These are phyloP conservation scores for Suillus decipiens DNA, from an alignment of 768 basidiomycete species.

Conservation along the genomic window DNA sequence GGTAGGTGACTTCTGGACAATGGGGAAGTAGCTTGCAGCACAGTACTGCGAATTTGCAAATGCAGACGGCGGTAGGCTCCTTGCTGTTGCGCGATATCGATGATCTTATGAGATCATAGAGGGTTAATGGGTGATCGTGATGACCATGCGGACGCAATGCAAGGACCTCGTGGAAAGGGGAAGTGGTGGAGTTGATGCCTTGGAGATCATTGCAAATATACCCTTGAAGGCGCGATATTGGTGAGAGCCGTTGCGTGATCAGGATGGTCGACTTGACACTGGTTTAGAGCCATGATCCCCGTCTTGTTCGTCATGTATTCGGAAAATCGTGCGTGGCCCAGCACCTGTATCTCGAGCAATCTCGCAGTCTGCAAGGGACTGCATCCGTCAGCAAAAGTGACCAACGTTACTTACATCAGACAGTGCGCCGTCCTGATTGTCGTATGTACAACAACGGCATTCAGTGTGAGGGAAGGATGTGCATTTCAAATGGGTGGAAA, in stretches of 20 bases:
- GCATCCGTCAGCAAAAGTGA: not conserved
- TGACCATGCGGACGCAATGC: too few species aligned
- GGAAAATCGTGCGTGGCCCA: not conserved
- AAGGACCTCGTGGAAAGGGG: not conserved
- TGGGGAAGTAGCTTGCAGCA: too few species aligned
- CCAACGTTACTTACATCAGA: not conserved
- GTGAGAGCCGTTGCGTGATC: not conserved
- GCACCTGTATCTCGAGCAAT: not conserved
- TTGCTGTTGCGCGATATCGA: too few species aligned
- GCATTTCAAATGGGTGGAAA: not conserved
- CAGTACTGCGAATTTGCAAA: too few species aligned
- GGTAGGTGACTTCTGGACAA: too few species aligned
- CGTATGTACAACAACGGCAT: not conserved
- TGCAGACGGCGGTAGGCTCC: too few species aligned
- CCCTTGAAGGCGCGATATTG: not conserved
- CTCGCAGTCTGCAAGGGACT: not conserved
- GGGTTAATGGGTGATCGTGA: too few species aligned
- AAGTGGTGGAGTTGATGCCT: not conserved
- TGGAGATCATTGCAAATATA: not conserved
- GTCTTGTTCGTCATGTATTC: not conserved
- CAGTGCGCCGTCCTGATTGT: not conserved
- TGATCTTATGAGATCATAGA: too few species aligned
- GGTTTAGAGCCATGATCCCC: not conserved
- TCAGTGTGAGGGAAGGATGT: not conserved
- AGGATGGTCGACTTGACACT: not conserved